Base-by-base conservation (phyloP, 2,329 filamentous ascomycete genomes). In the Coleophoma cylindrospora region DNA sequence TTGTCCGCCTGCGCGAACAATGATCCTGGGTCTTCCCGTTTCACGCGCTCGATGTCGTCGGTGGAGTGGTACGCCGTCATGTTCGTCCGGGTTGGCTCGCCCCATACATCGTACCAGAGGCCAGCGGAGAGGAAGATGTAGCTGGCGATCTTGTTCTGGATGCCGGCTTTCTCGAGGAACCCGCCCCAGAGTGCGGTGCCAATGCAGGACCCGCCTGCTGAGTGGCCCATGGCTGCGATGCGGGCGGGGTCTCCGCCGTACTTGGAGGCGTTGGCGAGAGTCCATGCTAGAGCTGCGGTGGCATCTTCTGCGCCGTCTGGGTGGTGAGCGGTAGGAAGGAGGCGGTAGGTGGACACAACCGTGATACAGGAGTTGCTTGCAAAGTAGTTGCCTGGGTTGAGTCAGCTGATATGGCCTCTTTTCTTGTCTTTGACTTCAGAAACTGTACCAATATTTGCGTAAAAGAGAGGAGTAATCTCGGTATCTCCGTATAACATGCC, bases 361-460 rank as follows among this genome's bases (percentile, higher is more conserved):
- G 19, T 27, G 41, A 44, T 44, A 19, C 41, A 44, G 41, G 41
- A 44, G 21, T 44, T 44, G 32, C 41, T 44, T 44, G 41, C 41
- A 32, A 44, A 44, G 13, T 44, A 44, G 41, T 44, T 44, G 41
- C 41, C 41, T 44, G 32, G 11, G 27, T 43, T 27, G 7, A 43
- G 15, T 43, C 21, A 43, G 15, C 15, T 14, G 14, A 43, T 19
- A 8, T 40, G 9, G 15, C 6, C 40, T 43, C 21, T 22, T 17
- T 22, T 21, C 15, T 19, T 27, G 4, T 27, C 11, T 27, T 19
- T 43, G 8, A 10, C 21, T 43, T 43, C 19, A 10, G n/a, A 13
- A 19, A 19, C 19, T 43, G 19, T 44, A 44, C 41, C 41, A 8
- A 44, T 44, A 10, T 44, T 44, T 15, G 41, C 41, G 14, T 44